A percentile compares a stretch with the other conserved stretches of the same genome.
Evolutionary conservation across 257 asterid genomes (phyloP).

Genomic region (Verbascum thapsus): DNA sequence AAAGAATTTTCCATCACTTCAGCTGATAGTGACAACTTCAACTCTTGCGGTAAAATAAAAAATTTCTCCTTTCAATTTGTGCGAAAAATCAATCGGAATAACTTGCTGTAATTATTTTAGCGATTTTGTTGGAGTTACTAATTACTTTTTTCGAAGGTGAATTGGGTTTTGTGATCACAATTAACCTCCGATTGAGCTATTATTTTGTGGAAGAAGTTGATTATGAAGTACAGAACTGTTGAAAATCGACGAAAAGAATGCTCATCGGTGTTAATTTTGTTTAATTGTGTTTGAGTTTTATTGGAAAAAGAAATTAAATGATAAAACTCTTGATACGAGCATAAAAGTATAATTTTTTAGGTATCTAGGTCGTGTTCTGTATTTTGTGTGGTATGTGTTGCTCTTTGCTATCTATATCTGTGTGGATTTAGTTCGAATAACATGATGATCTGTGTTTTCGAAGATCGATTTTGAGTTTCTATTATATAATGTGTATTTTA

Average conservation of each 20-base stretch:
- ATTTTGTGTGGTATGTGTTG: too few species aligned
- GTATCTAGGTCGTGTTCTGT: too few species aligned
- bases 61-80: neutral
- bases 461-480: too few species aligned
- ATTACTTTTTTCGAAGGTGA: neutral
- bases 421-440: too few species aligned
- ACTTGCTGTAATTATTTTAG: neutral
- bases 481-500: too few species aligned
- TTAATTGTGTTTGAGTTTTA: neutral
- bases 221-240: neutral
- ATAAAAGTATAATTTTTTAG: too few species aligned
- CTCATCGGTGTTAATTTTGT: neutral
- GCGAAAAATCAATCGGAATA: neutral
- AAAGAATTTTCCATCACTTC: too few species aligned
- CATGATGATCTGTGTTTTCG: too few species aligned
- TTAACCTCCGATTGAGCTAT: neutral
- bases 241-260: conserved; percentile 1
- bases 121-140: neutral
- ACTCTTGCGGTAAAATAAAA: too few species aligned
- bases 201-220: neutral
- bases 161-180: conserved; percentile 3
- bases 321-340: too few species aligned
- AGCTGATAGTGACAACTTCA: too few species aligned
- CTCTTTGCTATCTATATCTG: too few species aligned
- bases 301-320: neutral